Conservation (phyloP, 2,329 filamentous ascomycete species). For the Venturia nashicola region DNA sequence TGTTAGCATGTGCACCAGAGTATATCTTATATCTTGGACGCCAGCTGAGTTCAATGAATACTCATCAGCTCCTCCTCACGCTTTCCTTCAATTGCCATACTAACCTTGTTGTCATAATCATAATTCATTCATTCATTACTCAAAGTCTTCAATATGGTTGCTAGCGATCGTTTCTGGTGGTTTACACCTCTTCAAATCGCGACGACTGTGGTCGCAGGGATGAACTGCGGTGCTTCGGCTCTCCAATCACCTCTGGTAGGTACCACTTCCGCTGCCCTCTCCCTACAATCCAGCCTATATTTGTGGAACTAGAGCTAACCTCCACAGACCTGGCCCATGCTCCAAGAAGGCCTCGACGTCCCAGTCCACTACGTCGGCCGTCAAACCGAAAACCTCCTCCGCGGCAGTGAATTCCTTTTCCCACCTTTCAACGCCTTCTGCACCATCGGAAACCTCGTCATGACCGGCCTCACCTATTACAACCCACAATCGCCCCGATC, state of each 20-base stretch:
- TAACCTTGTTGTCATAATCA: neutral
- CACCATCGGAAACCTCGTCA: neutral
- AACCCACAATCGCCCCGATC: neutral
- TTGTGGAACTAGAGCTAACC: neutral
- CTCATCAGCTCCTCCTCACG: neutral
- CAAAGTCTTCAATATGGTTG: neutral
- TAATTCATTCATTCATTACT: neutral
- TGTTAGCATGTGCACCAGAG: neutral
- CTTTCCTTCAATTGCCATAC: neutral
- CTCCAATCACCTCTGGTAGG: neutral
- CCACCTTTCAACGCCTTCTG: slow-evolving; percentile 1
- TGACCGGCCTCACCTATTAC: neutral
- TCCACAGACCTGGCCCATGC: neutral
- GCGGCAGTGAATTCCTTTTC: neutral
- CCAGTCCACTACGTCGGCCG: neutral
- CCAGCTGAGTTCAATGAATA: neutral
- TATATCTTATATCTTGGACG: neutral
- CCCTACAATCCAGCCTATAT: neutral
- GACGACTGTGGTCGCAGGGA: neutral
- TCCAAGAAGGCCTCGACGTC: neutral
- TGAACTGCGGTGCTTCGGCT: neutral
- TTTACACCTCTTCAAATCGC: neutral
- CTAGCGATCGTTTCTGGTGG: slow-evolving; percentile 1
- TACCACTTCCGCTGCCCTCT: neutral
- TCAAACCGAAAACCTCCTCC: neutral